A percentile compares a stretch with the other conserved stretches of the same genome.
These are phyloP conservation scores for Allomyces javanicus DNA, from an alignment of 192 early-diverging fungal species.

Conservation along the genomic window DNA sequence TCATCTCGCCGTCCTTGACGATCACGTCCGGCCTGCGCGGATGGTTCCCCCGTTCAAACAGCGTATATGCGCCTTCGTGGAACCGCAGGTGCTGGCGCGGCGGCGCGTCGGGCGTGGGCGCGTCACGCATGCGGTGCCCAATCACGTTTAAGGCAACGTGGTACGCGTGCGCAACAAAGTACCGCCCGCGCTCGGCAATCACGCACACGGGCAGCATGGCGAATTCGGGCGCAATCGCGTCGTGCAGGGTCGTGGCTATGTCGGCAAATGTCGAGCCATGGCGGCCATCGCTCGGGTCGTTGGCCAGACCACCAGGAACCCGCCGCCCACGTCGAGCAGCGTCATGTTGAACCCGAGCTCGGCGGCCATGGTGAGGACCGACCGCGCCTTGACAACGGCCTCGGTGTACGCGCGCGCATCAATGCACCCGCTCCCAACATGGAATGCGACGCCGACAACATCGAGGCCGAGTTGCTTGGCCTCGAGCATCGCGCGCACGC, in stretches of 20 bases:
- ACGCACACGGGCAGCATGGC: too few species aligned
- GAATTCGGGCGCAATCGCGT: slow-evolving; percentile 79
- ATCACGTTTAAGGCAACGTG: slow-evolving; percentile 77
- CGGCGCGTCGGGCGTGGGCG: too few species aligned
- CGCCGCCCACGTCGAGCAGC: slow-evolving; percentile 78
- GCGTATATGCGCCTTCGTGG: too few species aligned
- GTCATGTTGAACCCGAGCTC: slow-evolving; percentile 51
- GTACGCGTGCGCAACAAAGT: too few species aligned
- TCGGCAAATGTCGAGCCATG: slow-evolving; percentile 65
- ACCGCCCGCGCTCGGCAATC: too few species aligned
- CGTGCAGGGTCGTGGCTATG: slow-evolving; percentile 53
- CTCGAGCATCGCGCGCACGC: slow-evolving; percentile 34
- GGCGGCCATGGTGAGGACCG: slow-evolving; percentile 76
- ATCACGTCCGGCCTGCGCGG: too few species aligned
- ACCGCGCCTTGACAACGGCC: slow-evolving; percentile 66
- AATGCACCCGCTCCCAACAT: slow-evolving; percentile 88
- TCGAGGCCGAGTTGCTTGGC: slow-evolving; percentile 63
- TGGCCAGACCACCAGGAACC: too few species aligned
- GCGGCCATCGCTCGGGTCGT: too few species aligned
- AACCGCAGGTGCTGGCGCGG: too few species aligned
- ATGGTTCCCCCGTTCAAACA: too few species aligned
- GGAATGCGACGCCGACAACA: slow-evolving; percentile 87
- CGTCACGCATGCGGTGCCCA: slow-evolving; percentile 46
- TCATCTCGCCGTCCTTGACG: too few species aligned
- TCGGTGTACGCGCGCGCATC: slow-evolving; percentile 75